Conservation (phyloP, 2,329 filamentous ascomycete genomes). For the Fusarium coicis region DNA sequence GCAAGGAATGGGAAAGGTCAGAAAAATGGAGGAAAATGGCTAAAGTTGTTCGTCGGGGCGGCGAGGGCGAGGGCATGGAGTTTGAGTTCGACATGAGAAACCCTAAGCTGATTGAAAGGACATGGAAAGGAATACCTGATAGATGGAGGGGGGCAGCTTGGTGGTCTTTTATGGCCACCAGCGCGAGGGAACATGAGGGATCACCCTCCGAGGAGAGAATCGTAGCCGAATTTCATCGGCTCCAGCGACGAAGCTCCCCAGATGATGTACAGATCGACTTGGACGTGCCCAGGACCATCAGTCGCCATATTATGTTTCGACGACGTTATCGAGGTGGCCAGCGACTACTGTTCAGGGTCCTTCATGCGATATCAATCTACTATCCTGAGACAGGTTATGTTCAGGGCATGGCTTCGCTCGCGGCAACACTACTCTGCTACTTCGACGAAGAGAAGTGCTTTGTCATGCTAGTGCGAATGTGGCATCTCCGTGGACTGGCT, state of each 20-base stretch:
- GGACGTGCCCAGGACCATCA: slow-evolving; percentile 95
- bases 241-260: slow-evolving; percentile 79
- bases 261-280: slow-evolving; percentile 98
- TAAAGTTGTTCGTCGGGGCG: slow-evolving; percentile 62
- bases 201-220: slow-evolving; percentile 77
- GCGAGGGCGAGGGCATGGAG: slow-evolving; percentile 66
- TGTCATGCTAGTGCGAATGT: slow-evolving; percentile 95
- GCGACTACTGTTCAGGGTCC: slow-evolving; percentile 87
- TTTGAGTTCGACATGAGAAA: slow-evolving; percentile 82
- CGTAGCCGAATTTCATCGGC: slow-evolving; percentile 75
- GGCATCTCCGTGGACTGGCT: slow-evolving; percentile 87
- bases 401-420: slow-evolving; percentile 95
- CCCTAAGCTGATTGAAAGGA: slow-evolving; percentile 87
- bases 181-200: slow-evolving; percentile 71
- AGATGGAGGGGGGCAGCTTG: slow-evolving; percentile 93
- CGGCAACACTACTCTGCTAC: slow-evolving; percentile 92
- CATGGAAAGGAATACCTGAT: slow-evolving; percentile 98
- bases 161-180: slow-evolving; percentile 89
- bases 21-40: slow-evolving; percentile 78
- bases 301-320: slow-evolving; percentile 96
- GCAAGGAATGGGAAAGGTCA: slow-evolving; percentile 70
- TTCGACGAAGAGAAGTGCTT: slow-evolving; percentile 96
- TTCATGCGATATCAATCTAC: slow-evolving; percentile 92
- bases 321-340: slow-evolving; percentile 92
- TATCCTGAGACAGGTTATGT: slow-evolving; percentile 94